Base-by-base conservation (phyloP, 2,329 filamentous ascomycete species). In the Chaetoscypha palmicola region DNA sequence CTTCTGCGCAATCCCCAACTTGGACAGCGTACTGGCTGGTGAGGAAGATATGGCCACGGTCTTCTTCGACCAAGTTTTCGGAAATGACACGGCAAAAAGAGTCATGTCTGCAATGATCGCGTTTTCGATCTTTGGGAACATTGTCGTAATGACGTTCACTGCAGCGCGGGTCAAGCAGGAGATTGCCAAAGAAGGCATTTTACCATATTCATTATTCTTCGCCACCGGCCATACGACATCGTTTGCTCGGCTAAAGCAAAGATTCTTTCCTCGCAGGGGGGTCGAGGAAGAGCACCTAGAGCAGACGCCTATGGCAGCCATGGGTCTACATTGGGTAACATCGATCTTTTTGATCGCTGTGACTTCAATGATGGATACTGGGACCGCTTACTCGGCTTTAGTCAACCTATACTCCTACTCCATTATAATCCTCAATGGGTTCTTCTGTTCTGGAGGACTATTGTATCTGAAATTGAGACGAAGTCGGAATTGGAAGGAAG, bases 91-190 rank as follows among this genome's bases (percentile, higher is more conserved):
- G 1, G 62, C 65, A 1, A 36, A 42, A 22, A 42, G 22, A 22
- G 40, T 42, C 7, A 34, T 76, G 47, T 65, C 71, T 11, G 69
- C 64, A 0, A 66, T 78, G 32, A 64, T 76, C 4, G 72, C 75
- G 2, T 58, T 78, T 20, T 74, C 70, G 1, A 71, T 68, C 19
- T 65, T 78, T 38, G 74, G 75, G 0, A 78, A 78, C 55, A 69
- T 79, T 31, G 64, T 77, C n/a, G 70, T 72, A 22, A 73, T 73
- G 62, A 78, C 74, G 1, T 79, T 73, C 51, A 73, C 72, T 0
- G 68, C 71, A 8, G 67, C 72, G 1, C 65, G 72, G 41, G 68
- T 78, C 17, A 77, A 77, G 56, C 74, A 77, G 52, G 74, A 79
- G 53, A 75, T 78, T 35, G 75, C 74, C 11, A 76, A 78, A 51